Evolutionary conservation across 2,329 filamentous ascomycete species (phyloP), one percentile per base, ranked within the genome.

Genomic region (Claviceps cyperi): DNA sequence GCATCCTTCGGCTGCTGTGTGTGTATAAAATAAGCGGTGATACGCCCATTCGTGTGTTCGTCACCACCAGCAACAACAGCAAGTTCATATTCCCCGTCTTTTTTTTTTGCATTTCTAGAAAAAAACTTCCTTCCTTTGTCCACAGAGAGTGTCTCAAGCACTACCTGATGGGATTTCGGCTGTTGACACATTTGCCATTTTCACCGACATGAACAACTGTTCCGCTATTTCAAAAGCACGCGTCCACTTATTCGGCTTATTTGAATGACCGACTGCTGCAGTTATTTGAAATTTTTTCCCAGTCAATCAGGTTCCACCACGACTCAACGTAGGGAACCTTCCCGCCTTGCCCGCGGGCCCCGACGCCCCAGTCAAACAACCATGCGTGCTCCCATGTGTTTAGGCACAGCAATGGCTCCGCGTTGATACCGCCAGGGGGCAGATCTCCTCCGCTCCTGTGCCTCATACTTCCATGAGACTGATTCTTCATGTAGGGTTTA

Each of bases 301-400:
- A 98, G 68, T 98, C 80, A 57, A 98, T 83, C 49, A 72, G 73
- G 47, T 86, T 69, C 92, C 92, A 98, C 91, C 91, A 97, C 41
- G 75, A 74, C 63, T 85, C 77, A 49, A 90, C 73, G 65, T 80
- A 98, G 48, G 72, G 68, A 49, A 74, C 72, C 79, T 96, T 98
- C 47, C 87, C 88, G 43, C 72, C 74, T 50, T 82, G 66, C 5
- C 83, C 83, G 40, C 65, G 65, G 1, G 61, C 65, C 9, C 73
- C 73, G 32, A 81, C 63, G 48, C 78, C 78, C 66, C 86, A 96
- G 65, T 97, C 89, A 50, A 78, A 77, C 64, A 97, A 70, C 80
- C 86, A 98, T 8, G 84, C 83, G 68, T 97, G 92, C 72, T 97
- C 84, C 92, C 92, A 98, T 5, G 89, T 95, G 69, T 89, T 97